phyloP scores from a whole-genome alignment of 2,329 filamentous ascomycete species.

The Xylariaceae sp. region DNA sequence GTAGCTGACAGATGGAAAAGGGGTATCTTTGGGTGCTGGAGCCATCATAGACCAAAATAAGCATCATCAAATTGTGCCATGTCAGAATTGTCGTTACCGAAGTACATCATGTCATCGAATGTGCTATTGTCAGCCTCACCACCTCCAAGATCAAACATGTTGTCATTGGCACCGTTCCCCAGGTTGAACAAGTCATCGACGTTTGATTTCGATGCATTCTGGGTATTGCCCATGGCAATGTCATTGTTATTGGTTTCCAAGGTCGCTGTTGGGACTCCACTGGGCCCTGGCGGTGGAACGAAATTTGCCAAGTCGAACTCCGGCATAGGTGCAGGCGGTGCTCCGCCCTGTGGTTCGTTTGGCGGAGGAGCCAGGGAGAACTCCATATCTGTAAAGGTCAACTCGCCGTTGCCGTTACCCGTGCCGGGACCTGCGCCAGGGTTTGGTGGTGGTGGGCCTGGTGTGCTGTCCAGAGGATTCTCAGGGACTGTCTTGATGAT shows the following conservation, averaged over 20 bases:
- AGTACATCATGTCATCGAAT: conserved; percentile 51
- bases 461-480: conserved; percentile 18
- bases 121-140: conserved; percentile 37
- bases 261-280: background rate
- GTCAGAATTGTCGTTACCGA: conserved; percentile 40
- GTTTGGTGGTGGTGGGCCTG: conserved; percentile 12
- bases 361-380: conserved; percentile 48
- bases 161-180: conserved; percentile 32
- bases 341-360: conserved; percentile 25
- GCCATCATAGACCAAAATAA: conserved; percentile 39
- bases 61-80: conserved; percentile 46
- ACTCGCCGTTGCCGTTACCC: conserved; percentile 31
- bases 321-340: conserved; percentile 32
- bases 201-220: conserved; percentile 27
- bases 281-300: conserved; percentile 25
- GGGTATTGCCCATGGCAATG: conserved; percentile 14
- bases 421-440: conserved; percentile 12
- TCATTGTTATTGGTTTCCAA: conserved; percentile 8
- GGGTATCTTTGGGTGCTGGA: no score
- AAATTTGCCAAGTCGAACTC: conserved; percentile 46
- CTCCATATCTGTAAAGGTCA: conserved; percentile 54
- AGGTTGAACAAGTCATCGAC: conserved; percentile 48
- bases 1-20: no score
- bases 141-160: conserved; percentile 37
- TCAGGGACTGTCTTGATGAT: conserved; percentile 21